phyloP scores from a whole-genome alignment of 495 filamentous ascomycete genomes.

The Lepidopterella palustris region DNA sequence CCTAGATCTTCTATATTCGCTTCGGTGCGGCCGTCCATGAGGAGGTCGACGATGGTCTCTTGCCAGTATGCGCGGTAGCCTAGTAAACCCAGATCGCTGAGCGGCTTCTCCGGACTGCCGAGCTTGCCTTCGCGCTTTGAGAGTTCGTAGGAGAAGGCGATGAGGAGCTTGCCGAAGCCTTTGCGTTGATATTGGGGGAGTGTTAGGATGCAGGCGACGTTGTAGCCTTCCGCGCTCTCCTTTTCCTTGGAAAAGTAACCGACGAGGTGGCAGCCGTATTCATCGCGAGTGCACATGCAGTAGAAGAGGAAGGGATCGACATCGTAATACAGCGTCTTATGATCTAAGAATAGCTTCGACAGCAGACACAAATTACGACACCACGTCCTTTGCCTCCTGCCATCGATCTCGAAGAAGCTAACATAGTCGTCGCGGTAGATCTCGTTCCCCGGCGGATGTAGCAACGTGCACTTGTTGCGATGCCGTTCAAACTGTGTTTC shows the following conservation, averaged over 20 bases:
- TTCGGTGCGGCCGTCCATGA: slow-evolving; percentile 59
- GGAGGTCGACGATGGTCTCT: slow-evolving; percentile 78
- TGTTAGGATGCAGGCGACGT: slow-evolving; percentile 94
- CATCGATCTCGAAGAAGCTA: slow-evolving; percentile 97
- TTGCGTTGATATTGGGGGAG: slow-evolving; percentile 92
- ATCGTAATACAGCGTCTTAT: slow-evolving; percentile 99
- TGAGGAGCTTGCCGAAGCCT: slow-evolving; percentile 85
- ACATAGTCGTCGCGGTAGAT: slow-evolving; percentile 94
- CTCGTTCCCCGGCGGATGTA: slow-evolving; percentile 94
- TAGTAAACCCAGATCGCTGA: slow-evolving; percentile 85
- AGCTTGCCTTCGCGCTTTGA: slow-evolving; percentile 91
- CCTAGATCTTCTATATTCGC: slow-evolving; percentile 78
- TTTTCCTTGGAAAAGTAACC: slow-evolving; percentile 99
- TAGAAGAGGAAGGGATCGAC: slow-evolving; percentile 99
- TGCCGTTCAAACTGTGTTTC: slow-evolving; percentile 74
- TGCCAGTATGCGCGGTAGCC: slow-evolving; percentile 96
- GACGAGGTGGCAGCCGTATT: slow-evolving; percentile 83
- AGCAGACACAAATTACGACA: slow-evolving; percentile 93
- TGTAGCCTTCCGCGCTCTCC: slow-evolving; percentile 91
- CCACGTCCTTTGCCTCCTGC: slow-evolving; percentile 89
- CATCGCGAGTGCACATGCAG: slow-evolving; percentile 85
- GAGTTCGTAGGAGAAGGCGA: slow-evolving; percentile 96
- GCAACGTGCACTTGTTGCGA: slow-evolving; percentile 80
- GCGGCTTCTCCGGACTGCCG: slow-evolving; percentile 91
- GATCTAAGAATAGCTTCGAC: slow-evolving; percentile 93